Conservation (phyloP, 306 rosid genomes). For the Casuarina equisetifolia region DNA sequence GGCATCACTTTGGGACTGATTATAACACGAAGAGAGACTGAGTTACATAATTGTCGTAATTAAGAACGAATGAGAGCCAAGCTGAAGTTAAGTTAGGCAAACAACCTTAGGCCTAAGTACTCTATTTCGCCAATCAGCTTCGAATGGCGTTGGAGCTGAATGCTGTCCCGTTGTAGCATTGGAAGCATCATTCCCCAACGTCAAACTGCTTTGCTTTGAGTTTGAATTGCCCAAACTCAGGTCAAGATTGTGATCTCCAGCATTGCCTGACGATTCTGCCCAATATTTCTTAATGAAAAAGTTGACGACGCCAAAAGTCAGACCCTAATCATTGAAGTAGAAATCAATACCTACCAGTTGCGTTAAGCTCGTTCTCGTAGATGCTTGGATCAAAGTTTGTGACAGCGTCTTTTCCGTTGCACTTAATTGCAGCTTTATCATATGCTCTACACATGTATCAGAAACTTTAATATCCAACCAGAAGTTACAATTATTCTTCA, state of each 20-base stretch:
- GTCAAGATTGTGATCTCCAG: constrained; percentile 59
- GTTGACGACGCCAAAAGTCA: background rate
- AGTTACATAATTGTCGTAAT: background rate
- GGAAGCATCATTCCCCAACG: constrained; percentile 30
- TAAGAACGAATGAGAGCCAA: background rate
- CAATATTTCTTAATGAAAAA: background rate
- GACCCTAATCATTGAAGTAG: background rate
- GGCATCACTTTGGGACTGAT: constrained; percentile 38
- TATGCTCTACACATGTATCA: constrained; percentile 62
- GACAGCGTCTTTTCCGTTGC: constrained; percentile 96
- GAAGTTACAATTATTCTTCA: background rate
- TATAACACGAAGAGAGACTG: constrained; percentile 9
- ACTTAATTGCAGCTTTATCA: constrained; percentile 98
- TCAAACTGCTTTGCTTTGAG: constrained; percentile 33
- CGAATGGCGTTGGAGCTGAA: constrained; percentile 9
- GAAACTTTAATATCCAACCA: constrained; percentile 35
- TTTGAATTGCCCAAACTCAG: constrained; percentile 65
- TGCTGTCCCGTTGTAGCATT: constrained; percentile 34
- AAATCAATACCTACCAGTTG: constrained; percentile 48
- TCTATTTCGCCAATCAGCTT: constrained; percentile 43
- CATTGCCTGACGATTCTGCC: constrained; percentile 44
- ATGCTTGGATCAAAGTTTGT: constrained; percentile 96
- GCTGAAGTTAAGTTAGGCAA: background rate
- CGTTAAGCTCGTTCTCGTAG: constrained; percentile 74
- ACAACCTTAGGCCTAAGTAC: constrained; percentile 41